A percentile compares a stretch with the other conserved stretches of the same genome.
phyloP scores from a whole-genome alignment of 805 yeast species.

The Monosporozyma aerobia region DNA sequence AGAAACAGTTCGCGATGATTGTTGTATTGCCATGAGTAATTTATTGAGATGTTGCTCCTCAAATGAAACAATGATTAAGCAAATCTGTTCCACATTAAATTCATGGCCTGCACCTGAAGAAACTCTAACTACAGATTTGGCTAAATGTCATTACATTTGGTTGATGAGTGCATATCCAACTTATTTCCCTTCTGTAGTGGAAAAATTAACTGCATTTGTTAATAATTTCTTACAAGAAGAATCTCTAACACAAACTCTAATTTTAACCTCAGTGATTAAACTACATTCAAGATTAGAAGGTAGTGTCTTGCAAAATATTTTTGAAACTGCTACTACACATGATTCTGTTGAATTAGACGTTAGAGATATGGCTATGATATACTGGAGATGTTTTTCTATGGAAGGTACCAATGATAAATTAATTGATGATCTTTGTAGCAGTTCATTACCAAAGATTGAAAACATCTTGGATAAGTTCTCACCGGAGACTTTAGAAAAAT shows the following conservation, averaged over 20 bases:
- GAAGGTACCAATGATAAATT: constrained; percentile 23
- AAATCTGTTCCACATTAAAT: constrained; percentile 30
- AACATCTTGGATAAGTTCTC: constrained; percentile 67
- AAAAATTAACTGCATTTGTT: constrained; percentile 38
- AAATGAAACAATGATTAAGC: constrained; percentile 22
- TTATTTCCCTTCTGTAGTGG: constrained; percentile 45
- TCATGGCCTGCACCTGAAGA: constrained; percentile 36
- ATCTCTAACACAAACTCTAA: constrained; percentile 48
- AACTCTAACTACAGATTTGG: constrained; percentile 36
- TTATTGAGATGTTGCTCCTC: constrained; percentile 57
- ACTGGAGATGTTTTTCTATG: constrained; percentile 65
- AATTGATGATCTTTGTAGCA: constrained; percentile 23
- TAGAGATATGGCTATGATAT: constrained; percentile 69
- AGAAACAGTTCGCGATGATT: constrained; percentile 55
- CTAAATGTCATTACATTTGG: constrained; percentile 55
- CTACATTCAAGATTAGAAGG: constrained; percentile 39
- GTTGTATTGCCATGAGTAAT: constrained; percentile 50
- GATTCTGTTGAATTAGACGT: constrained; percentile 66
- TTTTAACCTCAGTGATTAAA: constrained; percentile 56
- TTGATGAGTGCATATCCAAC: constrained; percentile 61
- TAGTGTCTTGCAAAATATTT: constrained; percentile 43
- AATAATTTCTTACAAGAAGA: constrained; percentile 51
- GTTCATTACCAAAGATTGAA: constrained; percentile 56
- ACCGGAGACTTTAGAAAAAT: constrained; percentile 54
- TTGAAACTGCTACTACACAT: constrained; percentile 50